Conservation (phyloP, 1,139 yeast species). For the Zygosaccharomyces sapae region DNA sequence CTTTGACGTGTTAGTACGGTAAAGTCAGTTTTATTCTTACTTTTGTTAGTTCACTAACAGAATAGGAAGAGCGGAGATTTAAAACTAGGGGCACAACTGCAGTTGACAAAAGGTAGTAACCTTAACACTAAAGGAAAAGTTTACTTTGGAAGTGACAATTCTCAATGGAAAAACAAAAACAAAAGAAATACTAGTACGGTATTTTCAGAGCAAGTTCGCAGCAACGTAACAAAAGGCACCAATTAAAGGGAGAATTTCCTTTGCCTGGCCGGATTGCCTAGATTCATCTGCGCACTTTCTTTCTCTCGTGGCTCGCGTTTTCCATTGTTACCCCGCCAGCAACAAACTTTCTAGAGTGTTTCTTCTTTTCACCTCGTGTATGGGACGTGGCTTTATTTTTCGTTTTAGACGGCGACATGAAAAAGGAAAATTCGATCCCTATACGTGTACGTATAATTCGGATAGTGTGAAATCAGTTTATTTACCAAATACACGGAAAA, state of each 20-base stretch:
- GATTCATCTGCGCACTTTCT: not conserved
- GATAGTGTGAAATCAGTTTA: no score
- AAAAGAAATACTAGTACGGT: not conserved
- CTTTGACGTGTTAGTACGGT: slow-evolving; percentile 2
- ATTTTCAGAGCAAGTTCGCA: not conserved
- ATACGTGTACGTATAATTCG: not conserved
- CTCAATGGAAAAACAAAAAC: not conserved
- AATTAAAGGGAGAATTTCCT: not conserved
- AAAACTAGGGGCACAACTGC: not conserved
- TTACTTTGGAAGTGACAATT: slow-evolving; percentile 3
- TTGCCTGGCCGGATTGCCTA: not conserved
- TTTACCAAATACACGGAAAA: not conserved
- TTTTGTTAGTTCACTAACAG: slow-evolving; percentile 3
- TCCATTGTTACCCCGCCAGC: no score
- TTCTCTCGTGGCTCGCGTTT: not conserved
- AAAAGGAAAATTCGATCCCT: not conserved
- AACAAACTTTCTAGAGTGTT: not conserved
- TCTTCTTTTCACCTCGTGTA: no score
- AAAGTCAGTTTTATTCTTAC: not conserved
- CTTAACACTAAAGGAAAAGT: not conserved
- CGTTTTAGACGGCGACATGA: not conserved
- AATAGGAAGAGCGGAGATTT: slow-evolving; percentile 5
- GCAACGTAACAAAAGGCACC: not conserved
- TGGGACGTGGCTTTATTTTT: not conserved
- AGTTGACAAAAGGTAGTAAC: not conserved